Percentiles rank a stretch among this genome's conserved stretches.
Conservation (phyloP, 192 early-diverging fungal genomes). For the Phycomyces blakesleeanus region DNA sequence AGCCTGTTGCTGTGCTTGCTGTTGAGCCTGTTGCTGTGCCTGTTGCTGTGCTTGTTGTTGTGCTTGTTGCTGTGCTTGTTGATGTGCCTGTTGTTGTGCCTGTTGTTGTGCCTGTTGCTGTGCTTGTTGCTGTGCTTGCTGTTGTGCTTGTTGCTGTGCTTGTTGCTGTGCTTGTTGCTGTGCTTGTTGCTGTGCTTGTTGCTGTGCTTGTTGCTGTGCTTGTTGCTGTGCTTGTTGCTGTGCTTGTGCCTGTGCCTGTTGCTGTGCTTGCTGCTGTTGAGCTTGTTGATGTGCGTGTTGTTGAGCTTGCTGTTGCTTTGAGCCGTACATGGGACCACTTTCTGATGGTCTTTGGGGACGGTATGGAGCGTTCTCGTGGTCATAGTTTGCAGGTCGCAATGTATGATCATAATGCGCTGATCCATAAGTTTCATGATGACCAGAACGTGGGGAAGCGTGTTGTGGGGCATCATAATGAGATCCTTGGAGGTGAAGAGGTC, state of each 20-base stretch:
- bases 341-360: not conserved
- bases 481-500: constrained; percentile 6
- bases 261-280: no score
- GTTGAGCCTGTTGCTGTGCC: not conserved
- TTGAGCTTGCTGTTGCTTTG: constrained; percentile 9
- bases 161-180: no score
- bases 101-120: no score
- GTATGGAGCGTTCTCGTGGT: not conserved
- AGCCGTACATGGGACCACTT: not conserved
- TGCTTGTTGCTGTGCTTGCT: no score
- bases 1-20: not conserved
- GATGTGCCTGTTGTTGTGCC: no score
- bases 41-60: no score
- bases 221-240: no score
- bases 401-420: constrained; percentile 7
- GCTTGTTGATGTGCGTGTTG: constrained; percentile 5
- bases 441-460: constrained; percentile 3
- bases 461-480: not conserved
- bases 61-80: no score
- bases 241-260: no score
- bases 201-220: no score
- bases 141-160: no score
- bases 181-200: no score
- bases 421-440: not conserved
- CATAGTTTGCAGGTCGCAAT: constrained; percentile 1